Percentiles rank a stretch among this genome's conserved stretches.
These are phyloP conservation scores for Candida quercuum DNA, from an alignment of 805 yeast species.

Conservation along the genomic window DNA sequence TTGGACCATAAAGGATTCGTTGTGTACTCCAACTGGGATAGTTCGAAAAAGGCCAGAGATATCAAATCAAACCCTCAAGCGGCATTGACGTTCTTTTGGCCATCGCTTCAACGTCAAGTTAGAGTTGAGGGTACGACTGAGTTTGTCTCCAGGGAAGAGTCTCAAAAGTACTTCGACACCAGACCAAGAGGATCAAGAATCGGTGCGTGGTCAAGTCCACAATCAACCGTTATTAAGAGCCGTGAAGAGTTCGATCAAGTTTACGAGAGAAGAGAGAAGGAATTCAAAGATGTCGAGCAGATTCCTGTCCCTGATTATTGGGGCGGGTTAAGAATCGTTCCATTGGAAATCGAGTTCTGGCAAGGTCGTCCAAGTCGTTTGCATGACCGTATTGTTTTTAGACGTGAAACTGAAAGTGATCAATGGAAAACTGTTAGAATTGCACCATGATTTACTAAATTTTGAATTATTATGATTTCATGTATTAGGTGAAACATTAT, in stretches of 20 bases:
- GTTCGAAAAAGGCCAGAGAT: constrained; percentile 77
- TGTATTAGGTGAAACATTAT: not conserved
- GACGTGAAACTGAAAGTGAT: constrained; percentile 44
- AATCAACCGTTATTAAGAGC: constrained; percentile 52
- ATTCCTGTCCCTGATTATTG: constrained; percentile 91
- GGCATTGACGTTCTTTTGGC: constrained; percentile 89
- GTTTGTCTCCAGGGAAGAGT: constrained; percentile 64
- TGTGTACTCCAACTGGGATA: constrained; percentile 87
- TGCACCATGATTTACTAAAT: constrained; percentile 47
- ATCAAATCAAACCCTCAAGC: constrained; percentile 69
- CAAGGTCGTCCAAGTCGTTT: constrained; percentile 89
- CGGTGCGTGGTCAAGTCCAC: constrained; percentile 98
- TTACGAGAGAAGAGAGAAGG: constrained; percentile 41
- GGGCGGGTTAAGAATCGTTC: constrained; percentile 92
- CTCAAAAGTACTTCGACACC: constrained; percentile 72
- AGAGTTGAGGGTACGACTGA: constrained; percentile 86
- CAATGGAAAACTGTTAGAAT: constrained; percentile 65
- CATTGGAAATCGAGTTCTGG: constrained; percentile 94
- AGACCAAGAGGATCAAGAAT: constrained; percentile 91
- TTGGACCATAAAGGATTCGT: constrained; percentile 81
- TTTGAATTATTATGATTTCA: not conserved
- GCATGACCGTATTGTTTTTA: constrained; percentile 81
- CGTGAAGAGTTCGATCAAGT: constrained; percentile 60
- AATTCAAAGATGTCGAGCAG: constrained; percentile 55
- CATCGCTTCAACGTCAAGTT: constrained; percentile 83